These are phyloP conservation scores for Geotrichum restrictum DNA, from an alignment of 1,139 yeast genomes.

Conservation along the genomic window DNA sequence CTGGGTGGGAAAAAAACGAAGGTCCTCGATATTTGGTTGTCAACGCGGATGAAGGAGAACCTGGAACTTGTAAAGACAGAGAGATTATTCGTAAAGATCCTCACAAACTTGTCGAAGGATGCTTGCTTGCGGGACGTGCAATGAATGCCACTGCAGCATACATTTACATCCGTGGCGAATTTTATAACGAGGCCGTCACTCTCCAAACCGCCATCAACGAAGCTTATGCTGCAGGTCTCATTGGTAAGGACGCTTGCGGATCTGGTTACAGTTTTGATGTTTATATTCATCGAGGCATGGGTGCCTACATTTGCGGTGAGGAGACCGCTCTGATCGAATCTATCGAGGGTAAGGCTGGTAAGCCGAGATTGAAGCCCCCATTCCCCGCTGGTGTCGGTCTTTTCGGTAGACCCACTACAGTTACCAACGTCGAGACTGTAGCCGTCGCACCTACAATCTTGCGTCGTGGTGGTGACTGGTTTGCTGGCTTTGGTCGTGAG, in stretches of 20 bases:
- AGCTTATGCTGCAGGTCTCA: constrained; percentile 72
- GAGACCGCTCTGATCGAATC: constrained; percentile 86
- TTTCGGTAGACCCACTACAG: constrained; percentile 86
- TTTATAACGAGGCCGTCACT: constrained; percentile 68
- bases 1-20: constrained; percentile 83
- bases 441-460: constrained; percentile 84
- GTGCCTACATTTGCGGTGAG: constrained; percentile 88
- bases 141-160: constrained; percentile 93
- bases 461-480: constrained; percentile 88
- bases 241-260: constrained; percentile 83
- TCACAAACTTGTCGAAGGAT: constrained; percentile 83
- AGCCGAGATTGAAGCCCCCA: constrained; percentile 89
- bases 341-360: constrained; percentile 86
- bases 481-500: constrained; percentile 75
- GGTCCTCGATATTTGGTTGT: constrained; percentile 86
- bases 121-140: constrained; percentile 80
- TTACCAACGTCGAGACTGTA: constrained; percentile 83
- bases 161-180: constrained; percentile 85
- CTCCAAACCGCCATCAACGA: constrained; percentile 79
- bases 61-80: constrained; percentile 88
- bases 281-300: constrained; percentile 84
- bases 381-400: constrained; percentile 92
- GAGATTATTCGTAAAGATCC: constrained; percentile 88
- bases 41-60: constrained; percentile 92
- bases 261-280: constrained; percentile 80